Evolutionary conservation across 73 alveolate genomes (phyloP).

Genomic region (Breviolum minutum): DNA sequence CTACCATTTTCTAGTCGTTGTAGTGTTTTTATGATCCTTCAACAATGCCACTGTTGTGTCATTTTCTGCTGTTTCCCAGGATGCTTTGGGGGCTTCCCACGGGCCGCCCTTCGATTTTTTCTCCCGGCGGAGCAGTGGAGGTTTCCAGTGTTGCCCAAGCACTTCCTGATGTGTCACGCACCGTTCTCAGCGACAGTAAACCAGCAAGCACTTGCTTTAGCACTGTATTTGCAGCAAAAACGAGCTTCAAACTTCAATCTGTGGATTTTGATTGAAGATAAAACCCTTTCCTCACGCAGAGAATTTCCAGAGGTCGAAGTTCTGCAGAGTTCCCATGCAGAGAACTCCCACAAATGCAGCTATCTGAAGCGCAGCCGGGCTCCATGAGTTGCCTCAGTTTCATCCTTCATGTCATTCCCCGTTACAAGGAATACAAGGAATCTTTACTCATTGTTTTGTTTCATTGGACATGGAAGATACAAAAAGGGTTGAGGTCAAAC

Average conservation of each 20-base stretch:
- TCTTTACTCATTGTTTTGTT: too few species aligned
- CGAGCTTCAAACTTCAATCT: too few species aligned
- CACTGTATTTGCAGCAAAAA: too few species aligned
- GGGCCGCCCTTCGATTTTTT: slow-evolving; percentile 34
- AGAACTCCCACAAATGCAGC: too few species aligned
- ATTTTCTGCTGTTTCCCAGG: not conserved
- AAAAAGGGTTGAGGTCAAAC: not conserved
- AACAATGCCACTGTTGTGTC: not conserved
- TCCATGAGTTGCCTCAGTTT: not conserved
- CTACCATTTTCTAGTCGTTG: too few species aligned
- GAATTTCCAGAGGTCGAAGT: not conserved
- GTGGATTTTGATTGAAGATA: too few species aligned
- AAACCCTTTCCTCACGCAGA: too few species aligned
- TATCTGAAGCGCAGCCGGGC: slow-evolving; percentile 9
- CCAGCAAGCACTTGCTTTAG: too few species aligned
- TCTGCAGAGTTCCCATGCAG: not conserved
- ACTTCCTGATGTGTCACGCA: slow-evolving; percentile 29
- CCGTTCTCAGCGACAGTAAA: not conserved
- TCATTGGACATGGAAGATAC: too few species aligned
- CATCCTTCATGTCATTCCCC: too few species aligned
- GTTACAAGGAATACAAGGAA: too few species aligned
- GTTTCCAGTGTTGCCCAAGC: slow-evolving; percentile 7
- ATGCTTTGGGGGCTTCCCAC: slow-evolving; percentile 51
- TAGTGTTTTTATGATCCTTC: too few species aligned
- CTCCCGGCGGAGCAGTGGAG: slow-evolving; percentile 45